Percentiles rank a stretch among this genome's conserved stretches.
phyloP scores from a whole-genome alignment of 2,329 filamentous ascomycete species.

The Beauveria scarabaeidicola region DNA sequence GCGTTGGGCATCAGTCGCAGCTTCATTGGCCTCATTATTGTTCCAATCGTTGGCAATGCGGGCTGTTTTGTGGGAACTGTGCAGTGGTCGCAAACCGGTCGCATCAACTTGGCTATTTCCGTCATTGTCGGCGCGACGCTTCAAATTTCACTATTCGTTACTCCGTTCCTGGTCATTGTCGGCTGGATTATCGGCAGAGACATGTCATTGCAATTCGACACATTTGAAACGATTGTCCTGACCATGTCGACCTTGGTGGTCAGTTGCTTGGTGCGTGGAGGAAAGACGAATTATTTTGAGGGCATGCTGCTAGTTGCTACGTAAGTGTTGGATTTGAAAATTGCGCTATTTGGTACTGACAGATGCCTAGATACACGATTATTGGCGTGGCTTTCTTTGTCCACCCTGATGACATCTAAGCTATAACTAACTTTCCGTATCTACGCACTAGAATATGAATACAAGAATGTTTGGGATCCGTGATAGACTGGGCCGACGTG shows the following conservation, averaged over 20 bases:
- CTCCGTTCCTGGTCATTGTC: conserved; percentile 14
- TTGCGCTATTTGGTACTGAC: neutral
- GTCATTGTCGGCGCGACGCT: conserved; percentile 16
- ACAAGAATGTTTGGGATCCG: neutral
- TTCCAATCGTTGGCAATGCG: conserved; percentile 15
- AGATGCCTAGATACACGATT: neutral
- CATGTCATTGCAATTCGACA: conserved; percentile 16
- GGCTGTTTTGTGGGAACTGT: conserved; percentile 14
- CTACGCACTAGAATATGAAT: no score
- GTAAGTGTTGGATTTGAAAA: neutral
- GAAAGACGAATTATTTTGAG: conserved; percentile 15
- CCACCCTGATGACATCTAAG: conserved; percentile 6
- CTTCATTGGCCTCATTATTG: conserved; percentile 15
- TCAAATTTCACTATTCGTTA: conserved; percentile 16
- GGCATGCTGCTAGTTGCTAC: conserved; percentile 14
- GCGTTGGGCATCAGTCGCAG: conserved; percentile 13
- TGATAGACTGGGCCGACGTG: neutral
- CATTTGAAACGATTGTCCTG: conserved; percentile 14
- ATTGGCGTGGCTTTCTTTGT: conserved; percentile 9
- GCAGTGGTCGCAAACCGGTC: conserved; percentile 14
- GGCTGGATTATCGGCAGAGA: conserved; percentile 9
- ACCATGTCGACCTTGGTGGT: conserved; percentile 15
- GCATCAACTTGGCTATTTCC: conserved; percentile 14
- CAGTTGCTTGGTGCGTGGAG: conserved; percentile 14
- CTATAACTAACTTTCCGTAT: no score